Base-by-base conservation (phyloP, 164 flowering plant genomes). In the Nymphaea thermarum region DNA sequence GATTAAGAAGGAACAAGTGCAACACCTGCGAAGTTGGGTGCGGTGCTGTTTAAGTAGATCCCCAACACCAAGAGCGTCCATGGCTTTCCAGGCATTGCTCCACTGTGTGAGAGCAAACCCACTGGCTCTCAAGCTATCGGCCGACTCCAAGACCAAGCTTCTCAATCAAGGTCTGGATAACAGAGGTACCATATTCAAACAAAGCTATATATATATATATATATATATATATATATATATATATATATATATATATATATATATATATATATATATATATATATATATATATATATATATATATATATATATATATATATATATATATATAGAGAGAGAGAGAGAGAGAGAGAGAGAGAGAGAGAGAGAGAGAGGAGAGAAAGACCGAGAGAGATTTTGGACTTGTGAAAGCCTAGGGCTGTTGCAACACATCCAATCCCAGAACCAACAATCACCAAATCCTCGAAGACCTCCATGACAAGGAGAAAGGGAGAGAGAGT, bases 81-180 rank as follows among this genome's bases (percentile, higher is more conserved):
- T 67, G 5, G 85, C 85, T 74, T 71, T 82, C 87, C 87, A 84
- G 53, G 82, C 87, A 69, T 82, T 84, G 36, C 67, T 66, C 83
- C 84, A 84, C 7, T 77, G 67, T 6, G 74, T 43, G 42, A 82
- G 69, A 25, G 84, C 81, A 72, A 80, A 80, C 10, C 87, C 85
- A 3, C 79, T 68, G 16, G 62, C 69, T 64, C 87, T 80, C 69
- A 82, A 67, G 36, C 70, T 65, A 5, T 77, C 80, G 4, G 82
- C 78, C 3, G 87, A 78, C 66, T 83, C 85, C 77, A 82, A 71
- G 17, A 83, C 82, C 68, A 81, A 42, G 71, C 83, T 80, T 64
- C 71, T 41, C 67, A 80, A 11, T 17, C 84, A 84, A 74, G 77
- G 60, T 72, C 85, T 80, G 47, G 67, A 70, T 41, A 44, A 60